A percentile compares a stretch with the other conserved stretches of the same genome.
Conservation (phyloP, 352 stramenopile genomes). For the Phytophthora ramorum region DNA sequence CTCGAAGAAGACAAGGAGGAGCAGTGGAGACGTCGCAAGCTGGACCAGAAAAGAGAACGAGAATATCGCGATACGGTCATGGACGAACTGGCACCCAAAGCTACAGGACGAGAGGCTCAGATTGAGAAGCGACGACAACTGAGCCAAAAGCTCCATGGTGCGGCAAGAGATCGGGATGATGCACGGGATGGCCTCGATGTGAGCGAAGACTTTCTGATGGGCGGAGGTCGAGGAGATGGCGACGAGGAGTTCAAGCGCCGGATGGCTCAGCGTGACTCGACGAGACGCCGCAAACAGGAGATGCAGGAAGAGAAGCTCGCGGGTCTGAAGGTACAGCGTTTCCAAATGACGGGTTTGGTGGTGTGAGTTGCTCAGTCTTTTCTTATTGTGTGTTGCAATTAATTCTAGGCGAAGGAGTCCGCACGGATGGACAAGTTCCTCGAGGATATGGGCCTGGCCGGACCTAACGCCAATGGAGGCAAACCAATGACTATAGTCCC, state of each 20-base stretch:
- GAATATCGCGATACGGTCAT: conserved; percentile 53
- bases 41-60: conserved; percentile 43
- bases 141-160: conserved; percentile 56
- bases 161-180: conserved; percentile 66
- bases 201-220: conserved; percentile 76
- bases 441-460: conserved; percentile 66
- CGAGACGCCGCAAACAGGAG: conserved; percentile 47
- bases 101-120: conserved; percentile 66
- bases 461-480: conserved; percentile 28
- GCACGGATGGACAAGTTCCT: conserved; percentile 85
- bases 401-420: conserved; percentile 63
- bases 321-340: conserved; percentile 42
- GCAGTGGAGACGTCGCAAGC: conserved; percentile 27
- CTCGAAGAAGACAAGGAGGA: conserved; percentile 36
- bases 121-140: conserved; percentile 67
- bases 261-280: conserved; percentile 45
- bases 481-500: conserved; percentile 68
- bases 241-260: conserved; percentile 50
- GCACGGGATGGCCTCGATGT: conserved; percentile 73
- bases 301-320: conserved; percentile 50
- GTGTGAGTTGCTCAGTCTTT: conserved; percentile 2
- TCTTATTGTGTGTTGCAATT: neutral
- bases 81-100: conserved; percentile 69
- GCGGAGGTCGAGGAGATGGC: conserved; percentile 21
- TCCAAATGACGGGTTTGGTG: neutral